Conservation (phyloP, 495 filamentous ascomycete genomes). For the Articulospora tetracladia region DNA sequence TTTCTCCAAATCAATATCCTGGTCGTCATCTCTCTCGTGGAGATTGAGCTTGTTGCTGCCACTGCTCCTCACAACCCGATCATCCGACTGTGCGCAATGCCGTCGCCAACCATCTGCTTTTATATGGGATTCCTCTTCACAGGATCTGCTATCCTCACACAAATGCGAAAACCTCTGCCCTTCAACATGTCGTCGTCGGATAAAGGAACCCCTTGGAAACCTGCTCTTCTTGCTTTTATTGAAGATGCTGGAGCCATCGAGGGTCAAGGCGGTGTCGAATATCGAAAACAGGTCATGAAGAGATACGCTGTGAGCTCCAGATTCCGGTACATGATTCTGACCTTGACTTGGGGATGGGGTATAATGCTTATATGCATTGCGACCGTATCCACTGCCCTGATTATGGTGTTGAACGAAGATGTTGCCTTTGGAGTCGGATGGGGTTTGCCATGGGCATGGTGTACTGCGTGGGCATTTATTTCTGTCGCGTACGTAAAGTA, state of each 20-base stretch:
- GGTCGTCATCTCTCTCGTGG: conserved; percentile 15
- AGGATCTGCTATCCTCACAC: conserved; percentile 10
- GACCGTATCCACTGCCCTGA: conserved; percentile 10
- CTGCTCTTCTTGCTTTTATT: conserved; percentile 14
- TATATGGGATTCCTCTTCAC: conserved; percentile 20
- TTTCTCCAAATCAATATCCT: conserved; percentile 21
- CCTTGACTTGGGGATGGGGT: conserved; percentile 14
- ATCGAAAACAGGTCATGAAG: conserved; percentile 13
- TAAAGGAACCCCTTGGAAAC: conserved; percentile 15
- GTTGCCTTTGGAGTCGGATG: conserved; percentile 21
- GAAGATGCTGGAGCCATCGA: conserved; percentile 20
- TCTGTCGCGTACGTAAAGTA: conserved; percentile 4
- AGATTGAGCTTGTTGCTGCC: conserved; percentile 16
- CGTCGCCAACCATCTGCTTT: conserved; percentile 23
- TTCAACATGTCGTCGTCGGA: conserved; percentile 20
- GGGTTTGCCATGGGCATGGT: conserved; percentile 16
- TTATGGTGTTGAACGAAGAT: conserved; percentile 14
- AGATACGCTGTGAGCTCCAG: conserved; percentile 13
- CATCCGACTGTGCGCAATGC: conserved; percentile 18
- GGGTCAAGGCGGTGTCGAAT: conserved; percentile 17
- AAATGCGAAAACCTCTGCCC: conserved; percentile 7
- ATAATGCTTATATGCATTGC: conserved; percentile 8
- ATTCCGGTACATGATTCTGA: conserved; percentile 16
- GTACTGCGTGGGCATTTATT: background rate
- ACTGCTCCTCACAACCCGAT: conserved; percentile 14